Percentiles rank a stretch among this genome's conserved stretches.
phyloP scores from a whole-genome alignment of 805 yeast genomes.

The Pichia membranifaciens region DNA sequence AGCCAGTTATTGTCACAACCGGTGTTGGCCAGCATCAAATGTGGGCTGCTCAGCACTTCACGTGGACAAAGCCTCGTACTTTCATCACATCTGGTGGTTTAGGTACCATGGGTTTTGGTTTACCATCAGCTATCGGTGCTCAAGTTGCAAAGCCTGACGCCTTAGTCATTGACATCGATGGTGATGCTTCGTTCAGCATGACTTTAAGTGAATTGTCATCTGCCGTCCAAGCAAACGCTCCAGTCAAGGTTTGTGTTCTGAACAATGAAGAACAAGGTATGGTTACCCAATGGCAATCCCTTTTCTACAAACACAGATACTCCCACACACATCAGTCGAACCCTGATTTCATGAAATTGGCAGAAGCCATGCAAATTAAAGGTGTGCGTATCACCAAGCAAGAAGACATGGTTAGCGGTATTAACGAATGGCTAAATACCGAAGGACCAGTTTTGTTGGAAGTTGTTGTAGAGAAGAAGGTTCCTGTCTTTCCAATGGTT shows the following conservation, averaged over 20 bases:
- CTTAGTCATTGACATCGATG: constrained; percentile 92
- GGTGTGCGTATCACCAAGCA: constrained; percentile 71
- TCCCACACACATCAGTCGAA: constrained; percentile 96
- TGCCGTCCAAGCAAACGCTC: constrained; percentile 90
- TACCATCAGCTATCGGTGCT: constrained; percentile 98
- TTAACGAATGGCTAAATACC: constrained; percentile 64
- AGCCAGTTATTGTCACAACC: constrained; percentile 84
- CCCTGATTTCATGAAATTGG: constrained; percentile 89
- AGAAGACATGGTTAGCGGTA: constrained; percentile 53
- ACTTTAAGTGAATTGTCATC: constrained; percentile 87
- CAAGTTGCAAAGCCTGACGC: constrained; percentile 95
- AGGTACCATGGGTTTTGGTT: constrained; percentile 98
- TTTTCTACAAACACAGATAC: constrained; percentile 94
- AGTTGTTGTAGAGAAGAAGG: constrained; percentile 85
- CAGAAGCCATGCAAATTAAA: constrained; percentile 89
- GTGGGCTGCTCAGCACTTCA: constrained; percentile 99
- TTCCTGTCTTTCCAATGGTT: constrained; percentile 97
- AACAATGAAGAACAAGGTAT: constrained; percentile 99
- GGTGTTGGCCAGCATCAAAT: constrained; percentile 99
- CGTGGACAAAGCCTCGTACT: constrained; percentile 88
- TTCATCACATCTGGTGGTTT: constrained; percentile 98
- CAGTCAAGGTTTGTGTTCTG: constrained; percentile 81
- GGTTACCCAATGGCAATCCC: constrained; percentile 99
- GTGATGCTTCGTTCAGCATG: constrained; percentile 99
- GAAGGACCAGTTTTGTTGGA: constrained; percentile 87